Evolutionary conservation across 176 grass and related monocot genomes (phyloP), one percentile per base, ranked within the genome.

Genomic region (sorghum (Sorghum bicolor)): DNA sequence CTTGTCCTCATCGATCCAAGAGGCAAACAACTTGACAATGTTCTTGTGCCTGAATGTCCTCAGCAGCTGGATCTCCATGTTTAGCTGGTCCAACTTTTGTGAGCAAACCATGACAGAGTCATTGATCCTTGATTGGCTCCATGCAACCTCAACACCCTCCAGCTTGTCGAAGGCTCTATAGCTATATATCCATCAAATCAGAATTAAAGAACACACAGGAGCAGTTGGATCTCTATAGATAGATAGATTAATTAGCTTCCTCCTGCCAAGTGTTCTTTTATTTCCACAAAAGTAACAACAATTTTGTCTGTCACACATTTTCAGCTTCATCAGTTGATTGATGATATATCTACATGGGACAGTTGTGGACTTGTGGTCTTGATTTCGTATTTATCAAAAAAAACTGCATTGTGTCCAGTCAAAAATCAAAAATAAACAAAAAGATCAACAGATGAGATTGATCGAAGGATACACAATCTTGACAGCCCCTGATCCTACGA

Each of bases 121-220:
- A 10, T 92, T 81, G 25, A 92, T 86, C 52, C 8, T 38, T 29
- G 87, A 40, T 43, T 89, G 84, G 75, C 81, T 84, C 90, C 87
- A 92, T 48, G 87, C 90, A 15, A 92, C 90, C 75, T 92, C 87
- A 36, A 86, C 87, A 28, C 90, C 90, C 38, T 89, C 87, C 75
- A 86, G 41, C 77, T 72, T 82, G 86, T 92, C 87, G 22, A 92
- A 92, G 71, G 83, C 87, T 75, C 86, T 87, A 44, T 89, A 92
- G 70, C 90, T 92, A 76, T 89, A 80, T 83, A 33, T 33, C 64
- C 24, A 70, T n/a, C 72, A 40, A 8, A 74, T 64, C 69, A 79
- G 29, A 7, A 74, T 78, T 47, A 70, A 87, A 75, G 75, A 83
- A 74, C 43, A 82, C 79, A 82, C 32, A 33, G 32, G 32, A 33